Evolutionary conservation across 2,329 filamentous ascomycete genomes (phyloP), one percentile per base, ranked within the genome.

Genomic region (Penicillium sp.): DNA sequence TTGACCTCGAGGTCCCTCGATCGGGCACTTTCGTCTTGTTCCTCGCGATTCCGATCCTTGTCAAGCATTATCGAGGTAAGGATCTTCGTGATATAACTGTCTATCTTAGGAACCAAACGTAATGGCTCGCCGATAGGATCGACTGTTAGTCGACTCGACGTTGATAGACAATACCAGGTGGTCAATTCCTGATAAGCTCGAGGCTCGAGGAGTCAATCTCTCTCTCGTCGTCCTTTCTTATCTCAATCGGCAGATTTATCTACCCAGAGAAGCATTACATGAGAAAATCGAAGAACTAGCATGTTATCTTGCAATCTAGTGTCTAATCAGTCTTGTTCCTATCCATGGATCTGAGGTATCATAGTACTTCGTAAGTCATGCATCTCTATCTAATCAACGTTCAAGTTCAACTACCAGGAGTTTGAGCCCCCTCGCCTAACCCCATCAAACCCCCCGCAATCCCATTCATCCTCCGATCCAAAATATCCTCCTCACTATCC

Each of bases 401-500:
- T 69, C 65, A 75, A 6, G 71, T 67, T 2, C 64, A 76, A 6
- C 71, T 67, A 2, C 66, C 66, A 1, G 66, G 66, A 16, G 75
- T 77, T 55, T 70, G 67, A 4, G 70, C 73, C 14, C 70, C 68
- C 50, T 78, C 75, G 11, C 71, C 72, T 41, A 75, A 67, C 4
- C 81, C 81, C 69, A 82, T 83, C 72, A 85, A 74, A 37, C 80
- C 78, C 11, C 82, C 80, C 18, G 81, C 80, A 56, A 85, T 69
- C 1, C 82, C 83, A 59, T 82, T 77, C 83, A 86, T 86, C 37
- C 83, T 75, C 39, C 83, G 73, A 37, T 81, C 81, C 22, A 86
- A 69, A 37, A 86, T 67, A 74, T 86, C 84, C 63, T 85, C 83
- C 60, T 83, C 80, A 60, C 83, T 85, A 4, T 80, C 82, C 59